These are phyloP conservation scores for Pythium apleroticum DNA, from an alignment of 352 stramenopile genomes.

Conservation along the genomic window DNA sequence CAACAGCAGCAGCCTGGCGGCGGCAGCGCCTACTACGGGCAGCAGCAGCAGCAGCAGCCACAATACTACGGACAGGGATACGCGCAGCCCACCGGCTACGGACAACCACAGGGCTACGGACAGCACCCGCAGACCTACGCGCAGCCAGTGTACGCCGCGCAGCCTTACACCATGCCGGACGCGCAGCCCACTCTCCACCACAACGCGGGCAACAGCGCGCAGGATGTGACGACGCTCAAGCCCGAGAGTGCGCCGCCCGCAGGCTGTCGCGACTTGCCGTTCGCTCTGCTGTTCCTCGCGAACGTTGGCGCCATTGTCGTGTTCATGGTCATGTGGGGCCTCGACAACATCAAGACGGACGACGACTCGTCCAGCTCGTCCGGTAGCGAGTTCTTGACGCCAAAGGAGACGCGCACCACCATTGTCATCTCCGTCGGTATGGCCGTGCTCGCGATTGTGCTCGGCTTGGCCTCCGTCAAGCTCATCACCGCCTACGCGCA, in stretches of 20 bases:
- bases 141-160: conserved; percentile 9
- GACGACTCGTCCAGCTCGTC: conserved; percentile 31
- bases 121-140: conserved; percentile 19
- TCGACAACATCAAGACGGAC: conserved; percentile 54
- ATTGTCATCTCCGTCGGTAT: conserved; percentile 25
- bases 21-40: conserved; percentile 34
- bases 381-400: conserved; percentile 37
- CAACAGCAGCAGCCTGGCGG: conserved; percentile 4
- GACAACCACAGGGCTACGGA: conserved; percentile 19
- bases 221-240: conserved; percentile 68
- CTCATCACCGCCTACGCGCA: conserved; percentile 77
- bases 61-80: conserved; percentile 35
- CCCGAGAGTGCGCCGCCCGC: conserved; percentile 37
- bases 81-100: conserved; percentile 17
- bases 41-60: conserved; percentile 25
- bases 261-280: conserved; percentile 76
- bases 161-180: conserved; percentile 23
- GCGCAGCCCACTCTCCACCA: conserved; percentile 28
- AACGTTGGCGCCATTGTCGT: conserved; percentile 79
- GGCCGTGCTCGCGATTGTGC: conserved; percentile 53
- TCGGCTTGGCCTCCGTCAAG: conserved; percentile 71
- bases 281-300: conserved; percentile 71
- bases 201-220: conserved; percentile 32
- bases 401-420: conserved; percentile 41
- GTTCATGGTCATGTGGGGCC: conserved; percentile 63